Percentiles rank a stretch among this genome's conserved stretches.
These are phyloP conservation scores for Tuctoria greenei DNA, from an alignment of 176 grass and related monocot genomes.

Conservation along the genomic window DNA sequence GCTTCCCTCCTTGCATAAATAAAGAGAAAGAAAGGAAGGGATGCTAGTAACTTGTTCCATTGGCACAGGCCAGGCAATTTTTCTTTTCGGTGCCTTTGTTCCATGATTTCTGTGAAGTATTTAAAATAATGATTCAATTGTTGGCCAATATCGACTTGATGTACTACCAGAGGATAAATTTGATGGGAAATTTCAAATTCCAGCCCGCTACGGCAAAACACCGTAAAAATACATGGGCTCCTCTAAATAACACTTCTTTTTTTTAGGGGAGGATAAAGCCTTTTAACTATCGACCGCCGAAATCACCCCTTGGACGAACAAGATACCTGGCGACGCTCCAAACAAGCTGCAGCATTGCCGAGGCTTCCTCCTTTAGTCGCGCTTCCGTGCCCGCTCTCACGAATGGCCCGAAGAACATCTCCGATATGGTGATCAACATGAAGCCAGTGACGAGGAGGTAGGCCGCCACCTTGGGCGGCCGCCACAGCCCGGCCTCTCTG, in stretches of 20 bases:
- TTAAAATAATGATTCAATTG: slow-evolving; percentile 22
- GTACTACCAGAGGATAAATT: too few relatives aligned
- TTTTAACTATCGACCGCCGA: neutral
- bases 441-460: slow-evolving; percentile 31
- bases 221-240: too few relatives aligned
- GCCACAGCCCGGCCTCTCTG: slow-evolving; percentile 44
- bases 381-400: slow-evolving; percentile 44
- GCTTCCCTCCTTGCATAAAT: slow-evolving; percentile 48
- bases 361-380: slow-evolving; percentile 33
- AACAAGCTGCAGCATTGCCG: slow-evolving; percentile 14
- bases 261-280: too few relatives aligned
- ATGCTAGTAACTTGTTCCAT: neutral
- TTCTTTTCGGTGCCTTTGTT: neutral
- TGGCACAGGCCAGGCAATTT: neutral
- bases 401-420: slow-evolving; percentile 55
- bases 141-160: neutral
- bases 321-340: slow-evolving; percentile 14
- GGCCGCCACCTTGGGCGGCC: slow-evolving; percentile 35
- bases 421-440: slow-evolving; percentile 49
- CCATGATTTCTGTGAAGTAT: neutral
- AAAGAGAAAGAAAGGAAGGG: neutral
- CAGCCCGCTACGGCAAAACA: too few relatives aligned
- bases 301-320: neutral
- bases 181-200: too few relatives aligned
- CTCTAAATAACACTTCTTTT: too few relatives aligned